These are phyloP conservation scores for Polygonum aviculare DNA, from an alignment of 148 eudicot species.

Conservation along the genomic window DNA sequence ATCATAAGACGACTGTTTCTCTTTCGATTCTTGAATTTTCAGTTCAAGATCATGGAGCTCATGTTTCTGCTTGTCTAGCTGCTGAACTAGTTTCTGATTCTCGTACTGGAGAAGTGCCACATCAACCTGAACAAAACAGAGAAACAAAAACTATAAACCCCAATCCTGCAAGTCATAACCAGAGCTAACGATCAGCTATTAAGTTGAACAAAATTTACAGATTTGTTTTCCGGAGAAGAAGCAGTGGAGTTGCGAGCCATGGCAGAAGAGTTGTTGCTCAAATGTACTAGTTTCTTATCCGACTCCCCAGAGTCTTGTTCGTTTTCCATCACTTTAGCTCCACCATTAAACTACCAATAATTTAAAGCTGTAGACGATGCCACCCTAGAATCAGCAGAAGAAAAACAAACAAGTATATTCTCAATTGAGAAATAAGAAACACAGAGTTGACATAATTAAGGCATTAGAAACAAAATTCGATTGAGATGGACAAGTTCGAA, in stretches of 20 bases:
- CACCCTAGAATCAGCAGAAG: not conserved
- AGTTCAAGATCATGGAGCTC: constrained; percentile 74
- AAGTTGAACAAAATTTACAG: constrained; percentile 23
- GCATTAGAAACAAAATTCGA: no score
- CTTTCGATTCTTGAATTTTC: constrained; percentile 64
- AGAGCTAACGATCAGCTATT: not conserved
- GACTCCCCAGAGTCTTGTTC: constrained; percentile 44
- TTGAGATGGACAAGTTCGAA: no score
- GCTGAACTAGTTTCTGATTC: constrained; percentile 89
- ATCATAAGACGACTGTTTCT: constrained; percentile 74
- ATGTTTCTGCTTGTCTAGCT: constrained; percentile 75
- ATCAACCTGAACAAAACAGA: constrained; percentile 52
- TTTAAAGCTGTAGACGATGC: not conserved
- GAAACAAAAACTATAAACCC: not conserved
- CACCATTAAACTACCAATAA: constrained; percentile 11
- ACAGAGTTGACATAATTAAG: no score
- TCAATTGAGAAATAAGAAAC: no score
- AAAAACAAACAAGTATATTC: not conserved
- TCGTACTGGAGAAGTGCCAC: constrained; percentile 85
- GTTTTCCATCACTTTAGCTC: constrained; percentile 50
- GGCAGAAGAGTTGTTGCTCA: constrained; percentile 26
- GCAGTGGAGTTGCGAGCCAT: constrained; percentile 70
- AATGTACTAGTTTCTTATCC: constrained; percentile 55
- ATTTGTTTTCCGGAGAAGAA: constrained; percentile 47
- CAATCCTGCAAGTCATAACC: not conserved